These are phyloP conservation scores for Rhizopus microsporus DNA, from an alignment of 371 early-diverging fungal genomes.

Conservation along the genomic window DNA sequence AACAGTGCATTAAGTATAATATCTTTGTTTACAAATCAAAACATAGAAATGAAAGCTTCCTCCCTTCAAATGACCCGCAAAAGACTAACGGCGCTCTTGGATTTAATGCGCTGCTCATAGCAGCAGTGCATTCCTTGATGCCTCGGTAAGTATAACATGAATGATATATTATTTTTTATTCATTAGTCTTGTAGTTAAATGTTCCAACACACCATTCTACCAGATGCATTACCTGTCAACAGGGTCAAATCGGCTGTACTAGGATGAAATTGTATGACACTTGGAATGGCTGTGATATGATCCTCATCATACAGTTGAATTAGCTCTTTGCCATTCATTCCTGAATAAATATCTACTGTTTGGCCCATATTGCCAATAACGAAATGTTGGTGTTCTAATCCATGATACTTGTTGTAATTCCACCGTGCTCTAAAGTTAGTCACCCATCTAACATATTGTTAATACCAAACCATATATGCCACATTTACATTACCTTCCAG, in stretches of 20 bases:
- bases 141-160: too few species aligned
- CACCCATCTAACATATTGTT: constrained; percentile 60
- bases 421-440: constrained; percentile 75
- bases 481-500: constrained; percentile 52
- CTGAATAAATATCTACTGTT: constrained; percentile 62
- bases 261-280: constrained; percentile 71
- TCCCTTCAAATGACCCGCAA: too few species aligned
- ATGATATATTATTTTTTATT: too few species aligned
- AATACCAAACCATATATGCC: not conserved
- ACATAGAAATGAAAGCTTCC: too few species aligned
- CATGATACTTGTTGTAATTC: constrained; percentile 46
- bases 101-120: too few species aligned
- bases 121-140: too few species aligned
- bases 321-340: constrained; percentile 57
- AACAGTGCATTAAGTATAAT: too few species aligned
- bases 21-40: too few species aligned
- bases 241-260: constrained; percentile 30
- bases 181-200: not conserved
- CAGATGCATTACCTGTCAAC: constrained; percentile 45
- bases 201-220: constrained; percentile 47
- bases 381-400: constrained; percentile 47
- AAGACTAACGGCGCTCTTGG: too few species aligned
- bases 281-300: constrained; percentile 67
- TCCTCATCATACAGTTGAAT: constrained; percentile 51
- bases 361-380: constrained; percentile 73